phyloP scores from a whole-genome alignment of 139 green algal species.

The Yamagishiella unicocca region DNA sequence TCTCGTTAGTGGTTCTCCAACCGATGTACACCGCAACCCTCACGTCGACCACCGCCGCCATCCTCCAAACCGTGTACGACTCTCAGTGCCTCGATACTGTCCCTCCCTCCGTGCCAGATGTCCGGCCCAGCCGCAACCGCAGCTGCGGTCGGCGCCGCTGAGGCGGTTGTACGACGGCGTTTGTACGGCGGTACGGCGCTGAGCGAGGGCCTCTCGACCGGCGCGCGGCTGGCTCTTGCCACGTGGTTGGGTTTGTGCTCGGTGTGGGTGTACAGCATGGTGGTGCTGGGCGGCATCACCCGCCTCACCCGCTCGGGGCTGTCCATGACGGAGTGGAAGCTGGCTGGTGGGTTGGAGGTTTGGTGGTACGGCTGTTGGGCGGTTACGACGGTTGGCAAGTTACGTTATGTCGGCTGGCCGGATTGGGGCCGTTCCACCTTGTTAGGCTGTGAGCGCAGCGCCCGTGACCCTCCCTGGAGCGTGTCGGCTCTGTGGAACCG shows the following conservation, averaged over 20 bases:
- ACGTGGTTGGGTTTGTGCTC: conserved; percentile 87
- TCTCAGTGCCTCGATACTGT: no score
- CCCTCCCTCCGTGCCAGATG: no score
- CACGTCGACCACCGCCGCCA: no score
- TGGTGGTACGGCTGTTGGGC: background rate
- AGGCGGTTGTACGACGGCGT: background rate
- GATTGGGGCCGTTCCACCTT: no score
- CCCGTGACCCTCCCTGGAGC: no score
- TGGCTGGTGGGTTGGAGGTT: conserved; percentile 78
- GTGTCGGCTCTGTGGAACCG: no score
- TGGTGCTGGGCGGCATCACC: conserved; percentile 97
- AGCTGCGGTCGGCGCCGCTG: background rate
- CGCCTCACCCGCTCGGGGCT: conserved; percentile 96
- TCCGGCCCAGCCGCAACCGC: background rate
- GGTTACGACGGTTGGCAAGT: no score
- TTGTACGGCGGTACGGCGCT: conserved; percentile 34
- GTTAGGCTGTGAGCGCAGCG: no score
- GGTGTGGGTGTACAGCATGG: conserved; percentile 95
- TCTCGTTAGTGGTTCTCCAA: no score
- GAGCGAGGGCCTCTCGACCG: conserved; percentile 28
- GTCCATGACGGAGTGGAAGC: conserved; percentile 99
- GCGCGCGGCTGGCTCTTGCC: background rate
- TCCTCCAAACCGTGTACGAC: no score
- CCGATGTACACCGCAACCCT: no score
- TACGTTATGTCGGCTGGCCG: no score